Conservation (phyloP, 805 yeast species). For the Wickerhamomyces chaumierensis region DNA sequence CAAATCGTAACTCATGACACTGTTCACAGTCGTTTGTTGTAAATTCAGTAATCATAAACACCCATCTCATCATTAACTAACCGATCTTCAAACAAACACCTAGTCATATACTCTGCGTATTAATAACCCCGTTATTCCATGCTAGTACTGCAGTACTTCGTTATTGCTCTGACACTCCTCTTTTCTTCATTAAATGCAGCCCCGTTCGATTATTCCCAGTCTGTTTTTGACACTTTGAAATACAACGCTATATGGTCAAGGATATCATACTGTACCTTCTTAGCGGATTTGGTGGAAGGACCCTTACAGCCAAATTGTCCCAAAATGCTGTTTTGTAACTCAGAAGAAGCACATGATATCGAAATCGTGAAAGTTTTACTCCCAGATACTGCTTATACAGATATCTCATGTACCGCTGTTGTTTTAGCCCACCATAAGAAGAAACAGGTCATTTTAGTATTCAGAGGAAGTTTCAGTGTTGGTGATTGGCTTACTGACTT, state of each 20-base stretch:
- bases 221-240: slow-evolving; percentile 7
- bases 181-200: not conserved
- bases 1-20: too few relatives aligned
- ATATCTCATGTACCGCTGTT: slow-evolving; percentile 43
- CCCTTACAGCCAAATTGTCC: slow-evolving; percentile 8
- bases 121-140: too few relatives aligned
- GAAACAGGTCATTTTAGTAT: slow-evolving; percentile 35
- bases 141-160: too few relatives aligned
- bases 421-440: slow-evolving; percentile 36
- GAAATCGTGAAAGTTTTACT: slow-evolving; percentile 4
- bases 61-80: too few relatives aligned
- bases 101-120: too few relatives aligned
- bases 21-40: too few relatives aligned
- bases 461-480: slow-evolving; percentile 53
- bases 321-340: slow-evolving; percentile 7
- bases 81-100: too few relatives aligned
- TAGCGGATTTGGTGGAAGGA: slow-evolving; percentile 3
- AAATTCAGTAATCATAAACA: too few relatives aligned
- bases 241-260: slow-evolving; percentile 11
- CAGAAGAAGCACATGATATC: slow-evolving; percentile 1
- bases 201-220: not conserved
- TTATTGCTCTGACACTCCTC: not conserved
- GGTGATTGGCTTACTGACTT: slow-evolving; percentile 57
- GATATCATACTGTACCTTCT: slow-evolving; percentile 12
- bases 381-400: slow-evolving; percentile 17